A percentile compares a stretch with the other conserved stretches of the same genome.
Conservation (phyloP, 73 alveolate species). For the Tetrahymena elliotti region DNA sequence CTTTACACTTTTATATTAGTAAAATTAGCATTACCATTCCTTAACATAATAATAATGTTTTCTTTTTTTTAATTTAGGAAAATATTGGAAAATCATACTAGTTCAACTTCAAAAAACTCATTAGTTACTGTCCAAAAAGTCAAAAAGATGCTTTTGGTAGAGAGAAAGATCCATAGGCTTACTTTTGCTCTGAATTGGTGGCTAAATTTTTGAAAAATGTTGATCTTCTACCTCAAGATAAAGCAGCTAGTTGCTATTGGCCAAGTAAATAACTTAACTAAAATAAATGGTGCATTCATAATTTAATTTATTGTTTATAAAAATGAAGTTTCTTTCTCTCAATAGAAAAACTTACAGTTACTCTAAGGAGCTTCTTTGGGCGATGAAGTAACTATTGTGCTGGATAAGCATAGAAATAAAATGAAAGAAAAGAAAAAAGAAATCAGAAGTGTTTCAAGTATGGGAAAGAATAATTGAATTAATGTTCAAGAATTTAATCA, state of each 20-base stretch:
- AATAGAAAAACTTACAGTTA: background rate
- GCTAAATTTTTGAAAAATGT: background rate
- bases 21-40: background rate
- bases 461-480: background rate
- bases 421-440: background rate
- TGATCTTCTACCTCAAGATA: background rate
- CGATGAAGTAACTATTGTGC: background rate
- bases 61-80: background rate
- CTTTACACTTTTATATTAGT: background rate
- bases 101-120: background rate
- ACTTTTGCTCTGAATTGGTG: background rate
- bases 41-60: background rate
- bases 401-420: background rate
- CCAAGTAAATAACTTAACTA: background rate
- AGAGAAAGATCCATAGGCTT: background rate
- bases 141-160: background rate
- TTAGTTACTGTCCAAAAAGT: background rate
- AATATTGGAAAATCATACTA: background rate
- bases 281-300: background rate
- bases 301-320: no score
- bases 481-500: no score
- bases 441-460: background rate
- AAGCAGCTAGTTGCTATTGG: background rate
- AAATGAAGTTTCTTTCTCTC: background rate
- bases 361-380: background rate